Percentiles rank a stretch among this genome's conserved stretches.
Evolutionary conservation across 202 grass and related monocot genomes (phyloP).

Genomic region (Digitaria exilis): DNA sequence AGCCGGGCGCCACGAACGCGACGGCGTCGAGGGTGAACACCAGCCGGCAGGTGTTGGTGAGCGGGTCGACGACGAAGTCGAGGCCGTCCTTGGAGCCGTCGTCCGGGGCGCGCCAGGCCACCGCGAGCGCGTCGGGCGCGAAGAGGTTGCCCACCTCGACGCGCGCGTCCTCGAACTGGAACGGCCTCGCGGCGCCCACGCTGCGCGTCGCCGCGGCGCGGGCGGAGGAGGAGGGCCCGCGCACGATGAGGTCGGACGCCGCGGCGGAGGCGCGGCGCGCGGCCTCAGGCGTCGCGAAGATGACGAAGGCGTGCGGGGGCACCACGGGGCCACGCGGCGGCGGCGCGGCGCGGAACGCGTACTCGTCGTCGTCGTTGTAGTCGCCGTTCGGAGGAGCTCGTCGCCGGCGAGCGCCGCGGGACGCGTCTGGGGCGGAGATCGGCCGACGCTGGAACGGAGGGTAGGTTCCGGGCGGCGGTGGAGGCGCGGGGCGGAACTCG

Average conservation of each 20-base stretch:
- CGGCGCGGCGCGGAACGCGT: not conserved
- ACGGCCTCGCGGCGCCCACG: slow-evolving; percentile 35
- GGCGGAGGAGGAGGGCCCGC: slow-evolving; percentile 19
- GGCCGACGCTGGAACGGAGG: no score
- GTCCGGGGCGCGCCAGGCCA: slow-evolving; percentile 54
- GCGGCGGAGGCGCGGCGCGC: slow-evolving; percentile 53
- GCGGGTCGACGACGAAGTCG: slow-evolving; percentile 76
- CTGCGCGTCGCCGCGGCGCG: slow-evolving; percentile 29
- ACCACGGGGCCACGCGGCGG: slow-evolving; percentile 13
- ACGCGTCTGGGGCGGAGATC: not conserved
- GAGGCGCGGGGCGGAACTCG: no score
- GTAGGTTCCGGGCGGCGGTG: no score
- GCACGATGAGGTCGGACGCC: slow-evolving; percentile 54
- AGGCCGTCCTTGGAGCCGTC: no score
- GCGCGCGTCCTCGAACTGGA: slow-evolving; percentile 52
- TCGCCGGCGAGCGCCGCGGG: not conserved
- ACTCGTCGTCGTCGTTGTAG: not conserved
- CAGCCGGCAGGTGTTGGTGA: slow-evolving; percentile 52
- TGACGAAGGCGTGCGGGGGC: slow-evolving; percentile 75
- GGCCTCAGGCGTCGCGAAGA: slow-evolving; percentile 54
- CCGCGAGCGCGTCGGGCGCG: slow-evolving; percentile 45
- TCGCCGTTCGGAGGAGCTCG: not conserved
- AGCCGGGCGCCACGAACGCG: slow-evolving; percentile 48
- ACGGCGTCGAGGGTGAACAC: slow-evolving; percentile 61
- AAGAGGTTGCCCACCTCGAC: slow-evolving; percentile 63